Evolutionary conservation across 2,329 filamentous ascomycete genomes (phyloP).

Genomic region (Arachnomyces sp.): DNA sequence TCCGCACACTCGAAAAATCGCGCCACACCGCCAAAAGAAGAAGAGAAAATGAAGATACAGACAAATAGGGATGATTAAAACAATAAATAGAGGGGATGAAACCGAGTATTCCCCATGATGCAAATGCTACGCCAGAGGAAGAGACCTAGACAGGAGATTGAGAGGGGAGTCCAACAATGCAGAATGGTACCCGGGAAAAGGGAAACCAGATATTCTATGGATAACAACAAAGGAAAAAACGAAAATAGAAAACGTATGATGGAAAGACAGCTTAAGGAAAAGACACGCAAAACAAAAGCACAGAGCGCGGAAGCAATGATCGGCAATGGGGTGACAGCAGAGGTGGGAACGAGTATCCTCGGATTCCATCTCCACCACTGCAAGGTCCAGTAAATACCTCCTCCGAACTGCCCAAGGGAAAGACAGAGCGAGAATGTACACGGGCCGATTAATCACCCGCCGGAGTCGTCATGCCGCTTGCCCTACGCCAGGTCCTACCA

Average conservation of each 20-base stretch:
- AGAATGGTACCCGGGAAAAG: constrained; percentile 5
- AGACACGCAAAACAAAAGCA: constrained; percentile 1
- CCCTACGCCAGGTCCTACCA: constrained; percentile 19
- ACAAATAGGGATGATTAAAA: constrained; percentile 2
- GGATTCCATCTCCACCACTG: too few species aligned
- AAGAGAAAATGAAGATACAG: constrained; percentile 8
- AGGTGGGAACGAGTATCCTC: too few species aligned
- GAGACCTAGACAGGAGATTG: too few species aligned
- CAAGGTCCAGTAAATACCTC: too few species aligned
- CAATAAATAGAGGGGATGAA: background rate
- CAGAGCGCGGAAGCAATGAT: background rate
- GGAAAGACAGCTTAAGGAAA: constrained; percentile 1
- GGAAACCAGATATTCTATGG: constrained; percentile 1
- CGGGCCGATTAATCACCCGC: background rate
- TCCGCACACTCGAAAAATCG: constrained; percentile 1
- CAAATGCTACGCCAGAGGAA: too few species aligned
- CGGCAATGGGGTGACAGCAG: too few species aligned
- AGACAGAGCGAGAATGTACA: too few species aligned
- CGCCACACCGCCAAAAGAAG: constrained; percentile 1
- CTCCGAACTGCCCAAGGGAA: too few species aligned
- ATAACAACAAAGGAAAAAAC: constrained; percentile 3
- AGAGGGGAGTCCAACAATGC: background rate
- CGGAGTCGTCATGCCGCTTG: constrained; percentile 11
- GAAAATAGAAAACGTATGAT: background rate
- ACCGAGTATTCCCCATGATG: background rate